Evolutionary conservation across 306 rosid genomes (phyloP).

Genomic region (Hippophae tibetana): DNA sequence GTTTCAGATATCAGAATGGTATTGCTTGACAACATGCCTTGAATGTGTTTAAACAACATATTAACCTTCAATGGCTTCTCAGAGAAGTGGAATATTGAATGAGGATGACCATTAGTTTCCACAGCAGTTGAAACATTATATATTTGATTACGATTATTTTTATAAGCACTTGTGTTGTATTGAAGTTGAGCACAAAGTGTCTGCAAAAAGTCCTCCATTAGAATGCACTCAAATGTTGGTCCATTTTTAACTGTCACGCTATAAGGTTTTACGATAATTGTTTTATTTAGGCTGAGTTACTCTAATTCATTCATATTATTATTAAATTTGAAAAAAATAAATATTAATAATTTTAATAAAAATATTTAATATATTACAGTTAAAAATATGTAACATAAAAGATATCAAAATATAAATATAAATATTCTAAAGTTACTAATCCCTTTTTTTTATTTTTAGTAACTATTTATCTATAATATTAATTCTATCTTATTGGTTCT

Average conservation of each 20-base stretch:
- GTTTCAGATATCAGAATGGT: background rate
- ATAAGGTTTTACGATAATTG: background rate
- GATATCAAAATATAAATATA: too few relatives aligned
- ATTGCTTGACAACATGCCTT: slow-evolving; percentile 1
- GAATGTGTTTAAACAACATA: slow-evolving; percentile 1
- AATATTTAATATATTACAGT: too few relatives aligned
- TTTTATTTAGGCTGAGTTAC: background rate
- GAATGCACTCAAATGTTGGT: slow-evolving; percentile 1
- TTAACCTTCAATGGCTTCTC: background rate
- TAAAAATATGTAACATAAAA: too few relatives aligned
- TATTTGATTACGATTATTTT: background rate
- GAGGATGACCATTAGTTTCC: background rate
- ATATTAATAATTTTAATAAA: too few relatives aligned
- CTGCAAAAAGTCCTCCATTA: slow-evolving; percentile 9
- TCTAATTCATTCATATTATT: too few relatives aligned
- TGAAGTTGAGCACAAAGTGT: background rate
- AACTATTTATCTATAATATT: too few relatives aligned
- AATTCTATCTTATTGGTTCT: too few relatives aligned
- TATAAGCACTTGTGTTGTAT: background rate
- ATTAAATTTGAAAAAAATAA: too few relatives aligned
- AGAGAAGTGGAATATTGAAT: too few relatives aligned
- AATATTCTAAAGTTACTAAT: too few relatives aligned
- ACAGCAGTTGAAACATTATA: background rate
- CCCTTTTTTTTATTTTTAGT: too few relatives aligned
- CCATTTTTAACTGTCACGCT: slow-evolving; percentile 3